phyloP scores from a whole-genome alignment of 805 yeast genomes.

The Barnettozyma populi region DNA sequence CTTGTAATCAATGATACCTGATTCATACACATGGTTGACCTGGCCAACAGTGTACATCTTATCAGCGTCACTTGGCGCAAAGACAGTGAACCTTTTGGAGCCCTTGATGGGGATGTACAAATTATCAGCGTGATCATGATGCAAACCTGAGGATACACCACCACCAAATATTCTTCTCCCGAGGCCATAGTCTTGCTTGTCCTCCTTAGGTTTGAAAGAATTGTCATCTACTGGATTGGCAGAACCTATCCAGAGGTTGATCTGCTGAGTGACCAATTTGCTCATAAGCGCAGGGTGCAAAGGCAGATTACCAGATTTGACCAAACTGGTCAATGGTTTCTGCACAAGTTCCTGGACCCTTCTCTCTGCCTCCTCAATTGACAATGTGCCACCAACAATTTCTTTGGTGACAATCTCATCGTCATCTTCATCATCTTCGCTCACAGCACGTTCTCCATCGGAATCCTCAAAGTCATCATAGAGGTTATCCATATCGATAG shows the following conservation, averaged over 20 bases:
- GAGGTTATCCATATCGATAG: constrained; percentile 38
- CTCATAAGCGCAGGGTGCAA: constrained; percentile 37
- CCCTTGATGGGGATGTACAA: constrained; percentile 60
- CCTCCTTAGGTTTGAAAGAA: constrained; percentile 15
- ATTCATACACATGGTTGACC: constrained; percentile 43
- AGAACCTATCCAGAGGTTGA: constrained; percentile 69
- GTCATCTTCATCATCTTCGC: constrained; percentile 4
- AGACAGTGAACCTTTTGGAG: constrained; percentile 59
- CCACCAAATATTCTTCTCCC: constrained; percentile 54
- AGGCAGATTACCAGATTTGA: constrained; percentile 29
- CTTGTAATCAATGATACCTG: constrained; percentile 64
- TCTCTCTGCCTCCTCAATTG: constrained; percentile 30
- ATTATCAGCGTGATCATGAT: constrained; percentile 79
- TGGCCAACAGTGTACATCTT: constrained; percentile 61
- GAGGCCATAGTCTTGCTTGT: constrained; percentile 31
- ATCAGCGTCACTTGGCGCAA: constrained; percentile 55
- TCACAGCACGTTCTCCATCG: constrained; percentile 10
- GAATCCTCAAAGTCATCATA: constrained; percentile 47
- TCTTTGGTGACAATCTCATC: constrained; percentile 13
- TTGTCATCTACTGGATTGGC: constrained; percentile 12
- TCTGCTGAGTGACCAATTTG: constrained; percentile 56
- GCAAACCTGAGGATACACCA: constrained; percentile 67
- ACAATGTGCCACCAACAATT: constrained; percentile 25
- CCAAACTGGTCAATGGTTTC: constrained; percentile 51
- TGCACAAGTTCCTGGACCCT: constrained; percentile 50